phyloP scores from a whole-genome alignment of 805 yeast species.

The Lachancea cidri region DNA sequence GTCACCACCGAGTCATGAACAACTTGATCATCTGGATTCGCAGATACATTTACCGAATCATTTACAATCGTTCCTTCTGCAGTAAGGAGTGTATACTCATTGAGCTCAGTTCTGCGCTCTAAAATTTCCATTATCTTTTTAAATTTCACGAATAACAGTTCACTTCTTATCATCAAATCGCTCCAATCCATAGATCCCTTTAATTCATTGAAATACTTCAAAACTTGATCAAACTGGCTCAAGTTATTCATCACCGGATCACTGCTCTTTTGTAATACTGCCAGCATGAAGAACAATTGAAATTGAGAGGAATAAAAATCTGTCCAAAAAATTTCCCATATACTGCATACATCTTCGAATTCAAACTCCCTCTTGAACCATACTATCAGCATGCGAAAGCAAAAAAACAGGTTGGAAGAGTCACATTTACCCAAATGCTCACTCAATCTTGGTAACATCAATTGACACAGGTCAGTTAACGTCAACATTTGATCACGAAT shows the following conservation, averaged over 20 bases:
- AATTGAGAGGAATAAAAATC: conserved; percentile 82
- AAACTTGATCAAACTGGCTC: conserved; percentile 79
- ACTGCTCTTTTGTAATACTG: conserved; percentile 84
- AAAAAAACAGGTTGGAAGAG: conserved; percentile 84
- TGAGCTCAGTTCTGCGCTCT: conserved; percentile 45
- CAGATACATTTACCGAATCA: conserved; percentile 6
- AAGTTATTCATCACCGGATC: conserved; percentile 70
- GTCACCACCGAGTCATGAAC: conserved; percentile 6
- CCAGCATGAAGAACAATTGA: conserved; percentile 80
- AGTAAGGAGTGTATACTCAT: conserved; percentile 6
- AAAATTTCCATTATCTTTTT: conserved; percentile 73
- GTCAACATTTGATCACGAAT: conserved; percentile 85
- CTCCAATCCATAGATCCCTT: conserved; percentile 69
- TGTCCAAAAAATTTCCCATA: conserved; percentile 95
- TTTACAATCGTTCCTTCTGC: conserved; percentile 4
- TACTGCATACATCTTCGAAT: conserved; percentile 65
- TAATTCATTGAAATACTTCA: conserved; percentile 88
- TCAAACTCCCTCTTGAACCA: conserved; percentile 92
- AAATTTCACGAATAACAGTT: conserved; percentile 74
- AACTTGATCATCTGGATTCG: conserved; percentile 2
- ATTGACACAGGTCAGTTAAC: conserved; percentile 77
- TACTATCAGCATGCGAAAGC: conserved; percentile 89
- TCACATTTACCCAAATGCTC: conserved; percentile 83
- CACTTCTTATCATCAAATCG: conserved; percentile 78
- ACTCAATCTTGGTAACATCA: conserved; percentile 82